Evolutionary conservation across 192 early-diverging fungal species (phyloP).

Genomic region (Thamnidium elegans): DNA sequence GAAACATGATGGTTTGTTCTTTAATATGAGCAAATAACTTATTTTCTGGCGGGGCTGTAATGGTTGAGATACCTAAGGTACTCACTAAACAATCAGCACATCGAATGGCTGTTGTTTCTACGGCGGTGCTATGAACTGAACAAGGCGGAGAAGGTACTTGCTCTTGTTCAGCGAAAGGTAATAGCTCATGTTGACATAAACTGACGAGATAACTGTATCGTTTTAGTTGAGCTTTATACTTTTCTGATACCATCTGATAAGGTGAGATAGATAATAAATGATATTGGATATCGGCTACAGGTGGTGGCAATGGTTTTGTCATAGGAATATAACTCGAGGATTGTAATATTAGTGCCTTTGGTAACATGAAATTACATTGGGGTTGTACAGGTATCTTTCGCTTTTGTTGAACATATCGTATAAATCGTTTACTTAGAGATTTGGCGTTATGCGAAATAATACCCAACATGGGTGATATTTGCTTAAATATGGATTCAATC

Average conservation of each 20-base stretch:
- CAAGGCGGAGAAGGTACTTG: background rate
- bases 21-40: background rate
- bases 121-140: too few relatives aligned
- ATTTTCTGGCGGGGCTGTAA: background rate
- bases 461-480: constrained; percentile 8
- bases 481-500: background rate
- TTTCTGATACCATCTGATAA: background rate
- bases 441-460: constrained; percentile 1
- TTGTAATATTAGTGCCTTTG: constrained; percentile 28
- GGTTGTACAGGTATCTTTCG: constrained; percentile 1
- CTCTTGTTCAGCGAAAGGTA: background rate
- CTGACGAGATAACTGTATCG: constrained; percentile 15
- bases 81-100: background rate
- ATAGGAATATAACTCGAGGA: constrained; percentile 27
- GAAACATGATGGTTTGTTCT: constrained; percentile 5
- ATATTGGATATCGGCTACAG: background rate
- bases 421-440: constrained; percentile 10
- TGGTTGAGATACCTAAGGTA: background rate
- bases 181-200: constrained; percentile 14
- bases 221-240: constrained; percentile 6
- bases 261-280: constrained; percentile 5
- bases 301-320: constrained; percentile 17
- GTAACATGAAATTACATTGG: constrained; percentile 19
- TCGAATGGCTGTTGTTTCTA: background rate
- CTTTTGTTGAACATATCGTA: constrained; percentile 5